Conservation (phyloP, 192 early-diverging fungal genomes). For the Rhizoclosmatium globosum region DNA sequence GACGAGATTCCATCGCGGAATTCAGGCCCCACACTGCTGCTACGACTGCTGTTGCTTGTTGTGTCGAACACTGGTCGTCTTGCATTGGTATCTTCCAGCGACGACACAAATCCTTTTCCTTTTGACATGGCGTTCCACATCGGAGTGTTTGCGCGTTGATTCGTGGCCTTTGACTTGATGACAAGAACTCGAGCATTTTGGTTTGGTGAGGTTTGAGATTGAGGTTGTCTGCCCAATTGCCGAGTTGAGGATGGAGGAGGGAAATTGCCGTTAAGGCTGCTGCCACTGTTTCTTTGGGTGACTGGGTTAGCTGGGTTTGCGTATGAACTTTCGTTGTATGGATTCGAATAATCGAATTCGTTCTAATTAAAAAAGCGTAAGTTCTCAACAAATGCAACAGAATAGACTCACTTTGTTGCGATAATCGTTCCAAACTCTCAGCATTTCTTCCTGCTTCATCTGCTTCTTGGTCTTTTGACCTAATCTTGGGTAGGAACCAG, state of each 20-base stretch:
- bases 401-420: conserved; percentile 56
- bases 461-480: conserved; percentile 10
- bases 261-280: conserved; percentile 25
- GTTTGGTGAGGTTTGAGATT: conserved; percentile 23
- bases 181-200: conserved; percentile 70
- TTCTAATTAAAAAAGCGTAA: neutral
- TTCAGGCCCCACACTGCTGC: conserved; percentile 26
- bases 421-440: conserved; percentile 72
- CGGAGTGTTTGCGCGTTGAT: conserved; percentile 45
- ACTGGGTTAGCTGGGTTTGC: conserved; percentile 19
- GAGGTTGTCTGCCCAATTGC: neutral
- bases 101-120: conserved; percentile 40
- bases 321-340: conserved; percentile 4
- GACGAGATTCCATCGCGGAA: neutral
- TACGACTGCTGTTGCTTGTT: conserved; percentile 18
- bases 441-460: conserved; percentile 60
- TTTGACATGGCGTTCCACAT: conserved; percentile 23
- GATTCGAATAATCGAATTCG: conserved; percentile 8
- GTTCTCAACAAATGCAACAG: neutral
- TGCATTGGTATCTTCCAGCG: conserved; percentile 33
- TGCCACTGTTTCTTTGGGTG: neutral
- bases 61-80: conserved; percentile 20
- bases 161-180: conserved; percentile 71
- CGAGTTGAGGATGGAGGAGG: conserved; percentile 45
- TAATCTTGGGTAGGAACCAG: neutral